A percentile compares a stretch with the other conserved stretches of the same genome.
These are phyloP conservation scores for Hirschfeldia incana DNA, from an alignment of 345 rosid species.

Conservation along the genomic window DNA sequence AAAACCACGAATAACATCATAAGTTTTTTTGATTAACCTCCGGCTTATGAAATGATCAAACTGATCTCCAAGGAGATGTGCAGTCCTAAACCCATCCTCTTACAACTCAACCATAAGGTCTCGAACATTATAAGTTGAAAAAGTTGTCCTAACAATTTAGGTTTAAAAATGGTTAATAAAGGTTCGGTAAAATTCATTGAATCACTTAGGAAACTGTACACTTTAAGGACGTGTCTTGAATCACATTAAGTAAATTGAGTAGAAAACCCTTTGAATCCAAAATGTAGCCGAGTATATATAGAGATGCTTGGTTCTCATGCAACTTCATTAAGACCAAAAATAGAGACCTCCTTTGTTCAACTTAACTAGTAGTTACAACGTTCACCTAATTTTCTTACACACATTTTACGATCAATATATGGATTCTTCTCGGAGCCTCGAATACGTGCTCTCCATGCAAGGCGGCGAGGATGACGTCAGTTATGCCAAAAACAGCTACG, in stretches of 20 bases:
- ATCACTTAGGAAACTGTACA: not conserved
- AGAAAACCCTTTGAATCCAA: not conserved
- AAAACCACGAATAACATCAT: not conserved
- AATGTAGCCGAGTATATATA: conserved; percentile 1
- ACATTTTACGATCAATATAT: not conserved
- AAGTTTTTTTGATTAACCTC: not conserved
- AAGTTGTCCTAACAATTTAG: not conserved
- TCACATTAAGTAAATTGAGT: not conserved
- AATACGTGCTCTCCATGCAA: conserved; percentile 54
- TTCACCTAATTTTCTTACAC: conserved; percentile 2
- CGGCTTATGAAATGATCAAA: no score
- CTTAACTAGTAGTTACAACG: not conserved
- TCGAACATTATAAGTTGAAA: not conserved
- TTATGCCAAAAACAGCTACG: conserved; percentile 53
- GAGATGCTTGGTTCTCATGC: not conserved
- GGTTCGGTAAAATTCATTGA: not conserved
- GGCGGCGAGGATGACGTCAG: conserved; percentile 54
- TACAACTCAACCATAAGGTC: no score
- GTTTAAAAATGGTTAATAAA: not conserved
- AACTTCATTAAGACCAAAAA: not conserved
- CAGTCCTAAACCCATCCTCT: no score
- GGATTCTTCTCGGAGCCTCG: conserved; percentile 39
- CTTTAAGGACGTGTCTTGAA: not conserved
- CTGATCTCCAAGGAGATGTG: no score
- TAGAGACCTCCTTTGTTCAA: not conserved